These are phyloP conservation scores for Fusarium duplospermum DNA, from an alignment of 2,329 filamentous ascomycete genomes.

Conservation along the genomic window DNA sequence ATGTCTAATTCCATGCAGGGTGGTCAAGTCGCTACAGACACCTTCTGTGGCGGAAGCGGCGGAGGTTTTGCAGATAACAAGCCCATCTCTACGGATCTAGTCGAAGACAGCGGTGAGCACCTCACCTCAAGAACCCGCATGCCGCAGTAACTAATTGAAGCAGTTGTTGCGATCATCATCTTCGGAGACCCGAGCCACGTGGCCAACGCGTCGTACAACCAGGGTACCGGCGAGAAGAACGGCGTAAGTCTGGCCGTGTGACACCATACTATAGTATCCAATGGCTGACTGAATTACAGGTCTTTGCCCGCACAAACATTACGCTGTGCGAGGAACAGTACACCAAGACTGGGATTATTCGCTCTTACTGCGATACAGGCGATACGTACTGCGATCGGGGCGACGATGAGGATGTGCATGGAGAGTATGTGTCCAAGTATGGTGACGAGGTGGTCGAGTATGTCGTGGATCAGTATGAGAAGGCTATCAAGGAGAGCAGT, in stretches of 20 bases:
- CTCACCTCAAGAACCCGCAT: not conserved
- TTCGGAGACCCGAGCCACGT: conserved; percentile 57
- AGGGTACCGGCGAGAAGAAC: conserved; percentile 51
- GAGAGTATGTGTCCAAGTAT: conserved; percentile 52
- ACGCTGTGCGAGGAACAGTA: conserved; percentile 51
- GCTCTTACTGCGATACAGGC: conserved; percentile 56
- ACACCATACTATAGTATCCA: not conserved
- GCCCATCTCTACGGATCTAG: conserved; percentile 41
- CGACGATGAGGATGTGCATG: conserved; percentile 45
- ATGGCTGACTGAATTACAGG: conserved; percentile 41
- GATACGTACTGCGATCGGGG: conserved; percentile 56
- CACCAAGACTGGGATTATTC: conserved; percentile 45
- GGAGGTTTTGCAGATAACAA: conserved; percentile 42
- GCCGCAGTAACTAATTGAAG: conserved; percentile 19
- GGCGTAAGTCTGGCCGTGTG: conserved; percentile 47
- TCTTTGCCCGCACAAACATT: conserved; percentile 52
- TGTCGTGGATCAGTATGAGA: conserved; percentile 50
- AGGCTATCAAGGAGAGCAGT: conserved; percentile 12
- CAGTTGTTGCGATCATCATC: conserved; percentile 55
- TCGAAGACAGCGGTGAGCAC: conserved; percentile 51
- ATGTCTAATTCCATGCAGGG: conserved; percentile 43
- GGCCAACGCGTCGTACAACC: conserved; percentile 50
- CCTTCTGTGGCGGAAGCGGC: conserved; percentile 52
- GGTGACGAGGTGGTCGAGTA: conserved; percentile 50
- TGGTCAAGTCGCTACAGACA: conserved; percentile 53